Evolutionary conservation across 2,329 filamentous ascomycete species (phyloP).

Genomic region (Paraphoma sp.): DNA sequence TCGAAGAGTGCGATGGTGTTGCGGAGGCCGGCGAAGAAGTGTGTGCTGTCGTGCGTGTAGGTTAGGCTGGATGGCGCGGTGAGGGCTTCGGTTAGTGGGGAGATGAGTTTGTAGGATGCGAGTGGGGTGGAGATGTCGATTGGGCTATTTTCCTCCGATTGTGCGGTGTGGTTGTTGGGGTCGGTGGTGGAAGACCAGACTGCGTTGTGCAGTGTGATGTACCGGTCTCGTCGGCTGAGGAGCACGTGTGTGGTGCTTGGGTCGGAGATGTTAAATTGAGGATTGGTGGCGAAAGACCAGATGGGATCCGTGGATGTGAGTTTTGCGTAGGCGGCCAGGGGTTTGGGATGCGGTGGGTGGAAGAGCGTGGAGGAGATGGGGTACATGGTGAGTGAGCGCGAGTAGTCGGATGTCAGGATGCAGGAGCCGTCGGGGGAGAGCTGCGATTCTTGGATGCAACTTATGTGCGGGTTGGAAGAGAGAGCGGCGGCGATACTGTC

Average conservation of each 20-base stretch:
- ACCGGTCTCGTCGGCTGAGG: conserved; percentile 60
- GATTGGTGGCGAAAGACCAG: conserved; percentile 62
- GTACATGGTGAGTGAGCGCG: conserved; percentile 63
- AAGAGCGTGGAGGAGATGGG: conserved; percentile 21
- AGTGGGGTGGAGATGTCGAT: conserved; percentile 39
- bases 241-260: conserved; percentile 59
- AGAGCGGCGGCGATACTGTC: not conserved
- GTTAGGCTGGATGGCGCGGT: conserved; percentile 61
- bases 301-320: conserved; percentile 57
- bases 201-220: conserved; percentile 63
- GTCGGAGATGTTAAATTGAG: conserved; percentile 61
- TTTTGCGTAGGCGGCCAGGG: conserved; percentile 55
- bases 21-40: conserved; percentile 65
- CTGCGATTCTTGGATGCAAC: conserved; percentile 39
- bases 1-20: conserved; percentile 65
- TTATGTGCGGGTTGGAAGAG: conserved; percentile 10
- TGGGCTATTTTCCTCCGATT: conserved; percentile 9
- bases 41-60: conserved; percentile 57
- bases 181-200: conserved; percentile 48
- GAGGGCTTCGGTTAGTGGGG: conserved; percentile 63
- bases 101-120: conserved; percentile 62
- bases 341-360: conserved; percentile 4
- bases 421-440: conserved; percentile 62
- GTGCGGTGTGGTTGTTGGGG: conserved; percentile 2
- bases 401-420: conserved; percentile 60